Evolutionary conservation across 2,329 filamentous ascomycete species (phyloP).

Genomic region (Tolypocladium amazonense): DNA sequence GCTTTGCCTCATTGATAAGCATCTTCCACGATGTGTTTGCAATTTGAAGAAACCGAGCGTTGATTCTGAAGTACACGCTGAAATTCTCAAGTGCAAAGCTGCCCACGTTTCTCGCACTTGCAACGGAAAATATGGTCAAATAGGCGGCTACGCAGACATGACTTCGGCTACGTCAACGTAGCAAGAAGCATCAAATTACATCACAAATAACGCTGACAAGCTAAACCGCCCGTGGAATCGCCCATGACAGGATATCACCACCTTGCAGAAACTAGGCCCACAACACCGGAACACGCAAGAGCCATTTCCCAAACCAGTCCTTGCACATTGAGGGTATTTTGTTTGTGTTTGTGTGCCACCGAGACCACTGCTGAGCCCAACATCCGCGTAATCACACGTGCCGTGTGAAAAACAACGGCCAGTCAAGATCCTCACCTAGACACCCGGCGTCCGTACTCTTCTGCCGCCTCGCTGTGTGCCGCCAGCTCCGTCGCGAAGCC

Average conservation of each 20-base stretch:
- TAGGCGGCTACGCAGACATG: background rate
- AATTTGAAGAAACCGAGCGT: too few species aligned
- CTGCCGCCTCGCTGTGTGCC: conserved; percentile 35
- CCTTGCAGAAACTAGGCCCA: background rate
- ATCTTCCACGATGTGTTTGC: too few species aligned
- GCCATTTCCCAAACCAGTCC: background rate
- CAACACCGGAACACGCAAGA: background rate
- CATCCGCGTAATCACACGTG: background rate
- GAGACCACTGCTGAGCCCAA: background rate
- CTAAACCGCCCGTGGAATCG: too few species aligned
- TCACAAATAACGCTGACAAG: background rate
- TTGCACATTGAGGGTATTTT: background rate
- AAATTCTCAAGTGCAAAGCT: too few species aligned
- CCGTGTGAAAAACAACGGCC: background rate
- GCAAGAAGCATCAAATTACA: background rate
- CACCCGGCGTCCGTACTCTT: conserved; percentile 24
- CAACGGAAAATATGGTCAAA: background rate
- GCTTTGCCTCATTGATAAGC: too few species aligned
- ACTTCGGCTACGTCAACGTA: background rate
- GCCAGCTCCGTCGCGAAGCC: conserved; percentile 31
- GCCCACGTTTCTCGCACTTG: too few species aligned
- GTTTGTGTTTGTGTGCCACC: background rate
- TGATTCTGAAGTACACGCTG: too few species aligned
- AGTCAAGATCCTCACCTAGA: background rate
- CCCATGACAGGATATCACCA: background rate